phyloP scores from a whole-genome alignment of 148 eudicot species.

The Vaccinium myrtillus region DNA sequence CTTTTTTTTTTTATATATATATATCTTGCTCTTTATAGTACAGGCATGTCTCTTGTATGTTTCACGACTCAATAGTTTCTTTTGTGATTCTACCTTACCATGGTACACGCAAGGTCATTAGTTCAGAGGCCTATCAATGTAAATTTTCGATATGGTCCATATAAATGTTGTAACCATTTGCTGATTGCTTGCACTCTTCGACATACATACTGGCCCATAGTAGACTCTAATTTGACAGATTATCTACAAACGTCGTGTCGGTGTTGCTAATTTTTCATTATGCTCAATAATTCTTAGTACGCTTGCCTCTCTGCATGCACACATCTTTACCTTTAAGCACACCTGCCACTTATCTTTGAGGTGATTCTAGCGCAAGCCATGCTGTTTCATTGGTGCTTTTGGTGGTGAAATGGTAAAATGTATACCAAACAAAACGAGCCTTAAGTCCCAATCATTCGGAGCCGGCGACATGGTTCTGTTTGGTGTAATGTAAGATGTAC shows the following conservation, averaged over 20 bases:
- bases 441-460: neutral
- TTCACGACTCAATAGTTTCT: neutral
- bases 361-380: neutral
- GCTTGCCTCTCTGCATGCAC: neutral
- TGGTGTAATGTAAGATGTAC: neutral
- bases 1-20: neutral
- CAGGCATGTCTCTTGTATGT: conserved; percentile 1
- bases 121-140: neutral
- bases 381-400: neutral
- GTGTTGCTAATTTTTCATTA: neutral
- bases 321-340: neutral
- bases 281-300: conserved; percentile 3
- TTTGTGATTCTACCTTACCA: neutral
- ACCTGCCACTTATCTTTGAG: neutral
- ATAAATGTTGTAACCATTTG: neutral
- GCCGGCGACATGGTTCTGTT: neutral
- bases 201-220: neutral
- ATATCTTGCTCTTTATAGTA: neutral
- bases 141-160: neutral
- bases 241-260: neutral
- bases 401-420: neutral
- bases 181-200: neutral
- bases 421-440: neutral
- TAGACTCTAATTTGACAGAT: neutral
- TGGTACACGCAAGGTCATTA: neutral